These are phyloP conservation scores for Pistacia integerrima DNA, from an alignment of 345 rosid genomes.

Conservation along the genomic window DNA sequence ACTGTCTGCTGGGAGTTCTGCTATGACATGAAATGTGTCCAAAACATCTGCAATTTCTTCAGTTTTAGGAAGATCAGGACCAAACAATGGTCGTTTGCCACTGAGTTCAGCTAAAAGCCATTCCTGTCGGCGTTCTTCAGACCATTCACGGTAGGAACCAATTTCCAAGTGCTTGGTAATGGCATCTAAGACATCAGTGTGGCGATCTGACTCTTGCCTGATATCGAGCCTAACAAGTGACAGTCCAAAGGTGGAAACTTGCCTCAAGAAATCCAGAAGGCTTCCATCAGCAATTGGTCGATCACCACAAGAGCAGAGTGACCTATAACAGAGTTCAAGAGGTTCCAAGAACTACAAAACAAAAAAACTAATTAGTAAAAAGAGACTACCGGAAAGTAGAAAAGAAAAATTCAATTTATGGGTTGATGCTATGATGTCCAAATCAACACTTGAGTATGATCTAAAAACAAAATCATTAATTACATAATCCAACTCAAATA, in stretches of 20 bases:
- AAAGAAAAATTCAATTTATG: not conserved
- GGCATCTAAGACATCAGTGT: constrained; percentile 95
- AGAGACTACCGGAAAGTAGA: not conserved
- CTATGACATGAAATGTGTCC: constrained; percentile 76
- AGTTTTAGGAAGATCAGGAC: constrained; percentile 92
- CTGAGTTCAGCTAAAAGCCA: constrained; percentile 93
- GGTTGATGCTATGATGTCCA: not conserved
- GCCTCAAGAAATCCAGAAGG: constrained; percentile 98
- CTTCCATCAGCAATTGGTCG: constrained; percentile 94
- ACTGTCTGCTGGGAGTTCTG: constrained; percentile 86
- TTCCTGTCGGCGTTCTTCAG: constrained; percentile 79
- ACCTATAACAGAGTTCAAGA: constrained; percentile 92
- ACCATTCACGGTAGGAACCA: constrained; percentile 90
- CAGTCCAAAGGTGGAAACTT: constrained; percentile 97
- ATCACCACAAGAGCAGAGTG: constrained; percentile 92
- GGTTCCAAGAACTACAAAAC: constrained; percentile 86
- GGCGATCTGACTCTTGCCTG: constrained; percentile 95
- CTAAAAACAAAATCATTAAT: not conserved
- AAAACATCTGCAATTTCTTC: constrained; percentile 92
- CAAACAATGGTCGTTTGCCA: constrained; percentile 90
- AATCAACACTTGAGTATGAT: not conserved
- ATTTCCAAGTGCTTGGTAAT: constrained; percentile 80
- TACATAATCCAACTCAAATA: not conserved
- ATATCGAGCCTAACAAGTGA: constrained; percentile 94
- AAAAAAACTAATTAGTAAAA: constrained; percentile 22